These are phyloP conservation scores for Nannochloropsis oceanica DNA, from an alignment of 108 stramenopile species.

Conservation along the genomic window DNA sequence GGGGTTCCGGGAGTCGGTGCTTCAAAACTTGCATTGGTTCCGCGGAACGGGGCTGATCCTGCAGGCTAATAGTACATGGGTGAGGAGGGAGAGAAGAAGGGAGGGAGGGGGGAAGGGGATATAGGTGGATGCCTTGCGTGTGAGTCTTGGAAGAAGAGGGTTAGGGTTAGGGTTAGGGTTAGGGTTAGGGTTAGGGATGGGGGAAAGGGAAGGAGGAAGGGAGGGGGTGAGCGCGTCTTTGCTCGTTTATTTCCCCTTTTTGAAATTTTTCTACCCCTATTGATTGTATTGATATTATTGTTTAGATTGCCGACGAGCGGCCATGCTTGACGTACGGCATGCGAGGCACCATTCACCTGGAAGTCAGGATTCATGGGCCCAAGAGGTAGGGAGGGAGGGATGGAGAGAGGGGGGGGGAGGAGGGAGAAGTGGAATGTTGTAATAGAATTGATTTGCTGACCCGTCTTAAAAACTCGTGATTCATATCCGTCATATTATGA, in stretches of 20 bases:
- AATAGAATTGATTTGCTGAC: background rate
- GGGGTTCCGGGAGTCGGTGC: background rate
- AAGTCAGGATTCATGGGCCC: background rate
- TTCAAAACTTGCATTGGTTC: background rate
- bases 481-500: too few species aligned
- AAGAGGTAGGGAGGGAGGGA: background rate
- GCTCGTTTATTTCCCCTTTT: too few species aligned
- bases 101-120: background rate
- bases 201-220: background rate
- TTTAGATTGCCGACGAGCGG: constrained; percentile 5
- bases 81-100: background rate
- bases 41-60: background rate
- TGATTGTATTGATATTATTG: background rate
- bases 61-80: background rate
- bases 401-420: background rate
- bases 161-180: too few species aligned
- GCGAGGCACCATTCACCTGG: constrained; percentile 8
- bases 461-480: background rate
- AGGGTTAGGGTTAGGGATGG: too few species aligned
- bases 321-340: constrained; percentile 21
- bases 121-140: too few species aligned
- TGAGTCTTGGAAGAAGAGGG: too few species aligned
- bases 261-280: too few species aligned
- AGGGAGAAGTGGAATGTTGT: background rate
- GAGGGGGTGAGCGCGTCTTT: background rate